Evolutionary conservation across 257 asterid species (phyloP).

Genomic region (Phtheirospermum japonicum): DNA sequence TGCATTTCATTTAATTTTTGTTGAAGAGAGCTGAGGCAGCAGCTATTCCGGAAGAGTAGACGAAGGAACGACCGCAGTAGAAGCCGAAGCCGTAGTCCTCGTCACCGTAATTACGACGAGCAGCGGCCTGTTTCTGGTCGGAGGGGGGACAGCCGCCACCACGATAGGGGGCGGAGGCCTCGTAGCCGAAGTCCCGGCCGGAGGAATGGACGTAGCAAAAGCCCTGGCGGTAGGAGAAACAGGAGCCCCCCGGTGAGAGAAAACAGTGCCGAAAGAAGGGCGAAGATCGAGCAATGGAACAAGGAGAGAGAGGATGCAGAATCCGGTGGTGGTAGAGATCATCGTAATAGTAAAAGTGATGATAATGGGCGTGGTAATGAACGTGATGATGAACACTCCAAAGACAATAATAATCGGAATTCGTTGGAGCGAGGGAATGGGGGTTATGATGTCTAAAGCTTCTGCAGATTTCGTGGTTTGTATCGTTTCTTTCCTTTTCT

Average conservation of each 20-base stretch:
- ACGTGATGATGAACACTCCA: constrained; percentile 35
- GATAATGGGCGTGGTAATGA: constrained; percentile 31
- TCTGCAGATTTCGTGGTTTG: constrained; percentile 29
- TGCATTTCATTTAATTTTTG: constrained; percentile 9
- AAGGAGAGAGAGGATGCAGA: constrained; percentile 63
- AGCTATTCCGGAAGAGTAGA: constrained; percentile 61
- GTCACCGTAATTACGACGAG: constrained; percentile 48
- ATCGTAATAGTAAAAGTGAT: constrained; percentile 32
- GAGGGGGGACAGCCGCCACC: constrained; percentile 61
- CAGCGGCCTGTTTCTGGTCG: constrained; percentile 57
- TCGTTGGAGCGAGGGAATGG: constrained; percentile 45
- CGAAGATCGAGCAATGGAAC: constrained; percentile 80
- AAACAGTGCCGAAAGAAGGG: constrained; percentile 77
- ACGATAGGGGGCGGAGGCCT: constrained; percentile 76
- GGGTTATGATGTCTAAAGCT: constrained; percentile 32
- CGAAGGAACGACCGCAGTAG: constrained; percentile 65
- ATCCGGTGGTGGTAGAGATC: constrained; percentile 37
- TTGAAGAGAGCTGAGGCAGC: constrained; percentile 69
- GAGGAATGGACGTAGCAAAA: constrained; percentile 70
- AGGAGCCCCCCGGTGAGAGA: constrained; percentile 72
- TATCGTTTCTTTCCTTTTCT: constrained; percentile 18
- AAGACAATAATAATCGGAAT: constrained; percentile 32
- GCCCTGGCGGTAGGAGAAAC: constrained; percentile 71
- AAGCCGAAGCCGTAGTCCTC: constrained; percentile 74
- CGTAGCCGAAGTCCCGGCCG: constrained; percentile 79